Evolutionary conservation across 1,139 yeast genomes (phyloP).

Genomic region (Saccharomycopsis hybrid): DNA sequence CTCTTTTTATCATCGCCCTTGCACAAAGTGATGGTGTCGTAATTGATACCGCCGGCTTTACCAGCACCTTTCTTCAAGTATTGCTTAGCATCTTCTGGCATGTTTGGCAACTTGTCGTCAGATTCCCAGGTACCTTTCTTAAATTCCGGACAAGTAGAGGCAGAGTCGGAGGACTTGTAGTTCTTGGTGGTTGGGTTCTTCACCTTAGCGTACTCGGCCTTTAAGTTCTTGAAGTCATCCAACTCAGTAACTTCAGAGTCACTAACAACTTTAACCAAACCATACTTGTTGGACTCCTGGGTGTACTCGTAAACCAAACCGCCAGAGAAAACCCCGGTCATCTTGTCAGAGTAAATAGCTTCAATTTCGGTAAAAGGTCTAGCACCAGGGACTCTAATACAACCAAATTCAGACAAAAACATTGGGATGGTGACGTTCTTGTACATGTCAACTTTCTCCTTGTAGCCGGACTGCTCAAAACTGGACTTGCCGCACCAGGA

Average conservation of each 20-base stretch:
- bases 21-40: conserved; percentile 67
- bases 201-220: conserved; percentile 41
- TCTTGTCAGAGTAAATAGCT: conserved; percentile 52
- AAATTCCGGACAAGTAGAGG: conserved; percentile 62
- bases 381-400: conserved; percentile 36
- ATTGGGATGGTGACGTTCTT: conserved; percentile 45
- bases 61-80: conserved; percentile 75
- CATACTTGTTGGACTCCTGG: conserved; percentile 59
- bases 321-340: conserved; percentile 71
- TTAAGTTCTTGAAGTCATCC: conserved; percentile 50
- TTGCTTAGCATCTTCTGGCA: conserved; percentile 72
- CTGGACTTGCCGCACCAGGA: conserved; percentile 57
- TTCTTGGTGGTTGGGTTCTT: conserved; percentile 67
- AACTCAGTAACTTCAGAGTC: conserved; percentile 39
- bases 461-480: conserved; percentile 44
- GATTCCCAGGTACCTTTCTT: conserved; percentile 43
- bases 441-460: conserved; percentile 39
- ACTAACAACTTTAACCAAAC: conserved; percentile 47
- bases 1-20: conserved; percentile 40
- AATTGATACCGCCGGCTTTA: conserved; percentile 68
- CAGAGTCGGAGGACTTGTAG: conserved; percentile 41
- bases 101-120: conserved; percentile 58
- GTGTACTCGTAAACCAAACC: conserved; percentile 76
- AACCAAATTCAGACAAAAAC: conserved; percentile 54
- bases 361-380: conserved; percentile 42